These are phyloP conservation scores for Secale cereale DNA, from an alignment of 176 grass and related monocot genomes.

Conservation along the genomic window DNA sequence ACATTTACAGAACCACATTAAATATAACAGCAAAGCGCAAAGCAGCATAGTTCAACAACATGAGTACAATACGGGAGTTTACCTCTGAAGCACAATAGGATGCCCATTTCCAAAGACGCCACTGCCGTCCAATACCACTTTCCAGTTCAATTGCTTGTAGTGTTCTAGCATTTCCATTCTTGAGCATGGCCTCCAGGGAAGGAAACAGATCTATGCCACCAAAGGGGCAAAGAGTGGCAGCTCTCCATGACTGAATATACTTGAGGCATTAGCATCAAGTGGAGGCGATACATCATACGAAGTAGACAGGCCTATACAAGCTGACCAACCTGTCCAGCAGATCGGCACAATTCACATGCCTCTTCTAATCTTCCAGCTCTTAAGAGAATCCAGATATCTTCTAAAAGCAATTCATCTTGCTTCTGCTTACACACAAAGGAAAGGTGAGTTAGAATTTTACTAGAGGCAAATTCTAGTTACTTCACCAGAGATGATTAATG, in stretches of 20 bases:
- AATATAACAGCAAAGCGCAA: neutral
- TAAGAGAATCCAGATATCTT: conserved; percentile 97
- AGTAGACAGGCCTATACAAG: neutral
- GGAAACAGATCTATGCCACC: conserved; percentile 85
- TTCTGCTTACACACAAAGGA: conserved; percentile 61
- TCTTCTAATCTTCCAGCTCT: conserved; percentile 92
- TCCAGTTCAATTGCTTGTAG: conserved; percentile 94
- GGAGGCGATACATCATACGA: conserved; percentile 5
- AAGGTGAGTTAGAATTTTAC: neutral
- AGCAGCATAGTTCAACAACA: neutral
- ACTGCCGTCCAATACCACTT: conserved; percentile 78
- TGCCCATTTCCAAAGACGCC: conserved; percentile 98
- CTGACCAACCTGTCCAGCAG: conserved; percentile 80
- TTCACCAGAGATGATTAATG: conserved; percentile 12
- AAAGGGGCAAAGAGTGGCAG: conserved; percentile 85
- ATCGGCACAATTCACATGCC: conserved; percentile 86
- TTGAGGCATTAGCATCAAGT: neutral
- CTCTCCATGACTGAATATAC: conserved; percentile 84
- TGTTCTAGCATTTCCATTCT: conserved; percentile 74
- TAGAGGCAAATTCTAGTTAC: neutral
- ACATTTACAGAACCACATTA: neutral
- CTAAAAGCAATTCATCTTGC: conserved; percentile 91
- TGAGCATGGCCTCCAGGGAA: conserved; percentile 72
- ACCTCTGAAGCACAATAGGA: conserved; percentile 98
- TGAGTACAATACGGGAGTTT: neutral